A percentile compares a stretch with the other conserved stretches of the same genome.
phyloP scores from a whole-genome alignment of 2,329 filamentous ascomycete genomes.

The Xylariaceae sp. region DNA sequence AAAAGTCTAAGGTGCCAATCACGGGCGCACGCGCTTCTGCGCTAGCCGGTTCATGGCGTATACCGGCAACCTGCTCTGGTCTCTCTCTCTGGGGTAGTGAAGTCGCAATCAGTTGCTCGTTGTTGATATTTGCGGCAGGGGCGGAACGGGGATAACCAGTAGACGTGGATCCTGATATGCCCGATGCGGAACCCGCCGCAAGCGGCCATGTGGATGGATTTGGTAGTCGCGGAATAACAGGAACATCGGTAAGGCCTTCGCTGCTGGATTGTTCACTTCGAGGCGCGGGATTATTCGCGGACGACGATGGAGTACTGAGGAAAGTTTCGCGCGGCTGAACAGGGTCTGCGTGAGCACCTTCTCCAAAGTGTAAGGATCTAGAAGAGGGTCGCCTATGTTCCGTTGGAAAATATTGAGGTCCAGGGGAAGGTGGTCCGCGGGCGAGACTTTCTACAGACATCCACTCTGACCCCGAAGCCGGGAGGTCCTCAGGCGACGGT shows the following conservation, averaged over 20 bases:
- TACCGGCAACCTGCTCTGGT: slow-evolving; percentile 37
- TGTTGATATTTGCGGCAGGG: slow-evolving; percentile 32
- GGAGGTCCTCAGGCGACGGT: slow-evolving; percentile 23
- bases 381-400: slow-evolving; percentile 26
- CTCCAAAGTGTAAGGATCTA: slow-evolving; percentile 17
- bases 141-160: slow-evolving; percentile 40
- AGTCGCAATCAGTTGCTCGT: slow-evolving; percentile 33
- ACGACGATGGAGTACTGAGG: slow-evolving; percentile 12
- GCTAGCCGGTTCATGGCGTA: slow-evolving; percentile 37
- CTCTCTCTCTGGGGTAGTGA: slow-evolving; percentile 37
- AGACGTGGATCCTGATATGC: slow-evolving; percentile 23
- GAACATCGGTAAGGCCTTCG: slow-evolving; percentile 11
- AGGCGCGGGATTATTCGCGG: slow-evolving; percentile 7
- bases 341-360: slow-evolving; percentile 17
- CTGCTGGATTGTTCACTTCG: not conserved
- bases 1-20: slow-evolving; percentile 41
- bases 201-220: slow-evolving; percentile 46
- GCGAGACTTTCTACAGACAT: slow-evolving; percentile 26
- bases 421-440: slow-evolving; percentile 23
- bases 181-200: slow-evolving; percentile 25
- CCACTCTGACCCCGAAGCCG: slow-evolving; percentile 23
- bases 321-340: slow-evolving; percentile 18
- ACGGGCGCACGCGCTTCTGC: slow-evolving; percentile 36
- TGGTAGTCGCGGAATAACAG: slow-evolving; percentile 26
- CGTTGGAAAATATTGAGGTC: slow-evolving; percentile 21